Evolutionary conservation across 129 eudicot genomes (phyloP).

Genomic region (Rutidosis leptorrhynchoides): DNA sequence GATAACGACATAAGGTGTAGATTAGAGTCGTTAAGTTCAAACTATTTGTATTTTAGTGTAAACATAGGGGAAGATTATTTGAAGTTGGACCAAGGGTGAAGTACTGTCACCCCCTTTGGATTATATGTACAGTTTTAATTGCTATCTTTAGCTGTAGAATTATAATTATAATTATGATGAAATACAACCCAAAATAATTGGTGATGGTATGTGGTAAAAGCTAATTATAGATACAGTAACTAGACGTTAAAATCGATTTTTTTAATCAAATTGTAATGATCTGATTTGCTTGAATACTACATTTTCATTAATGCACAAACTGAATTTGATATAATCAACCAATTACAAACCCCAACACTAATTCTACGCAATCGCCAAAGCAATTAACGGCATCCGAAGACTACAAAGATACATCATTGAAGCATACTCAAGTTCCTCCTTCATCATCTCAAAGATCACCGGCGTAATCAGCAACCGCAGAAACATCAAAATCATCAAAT

Average conservation of each 20-base stretch:
- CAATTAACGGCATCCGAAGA: slow-evolving; percentile 29
- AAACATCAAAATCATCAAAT: slow-evolving; percentile 27
- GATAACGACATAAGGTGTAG: background rate
- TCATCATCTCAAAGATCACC: slow-evolving; percentile 18
- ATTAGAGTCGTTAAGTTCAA: background rate
- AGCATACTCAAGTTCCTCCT: slow-evolving; percentile 23
- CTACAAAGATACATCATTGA: slow-evolving; percentile 29
- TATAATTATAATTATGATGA: background rate
- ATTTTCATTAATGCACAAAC: background rate
- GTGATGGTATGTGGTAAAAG: too few species aligned
- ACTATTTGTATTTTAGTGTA: background rate
- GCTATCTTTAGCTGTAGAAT: background rate
- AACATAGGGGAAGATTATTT: background rate
- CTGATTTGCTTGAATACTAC: background rate
- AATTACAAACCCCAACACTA: slow-evolving; percentile 22
- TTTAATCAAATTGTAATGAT: background rate
- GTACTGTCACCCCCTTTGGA: background rate
- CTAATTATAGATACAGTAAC: too few species aligned
- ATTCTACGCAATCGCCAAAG: slow-evolving; percentile 17
- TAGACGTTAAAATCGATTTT: background rate
- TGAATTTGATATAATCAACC: background rate
- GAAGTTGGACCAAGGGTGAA: background rate
- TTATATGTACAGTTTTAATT: background rate
- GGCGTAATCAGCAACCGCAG: slow-evolving; percentile 25
- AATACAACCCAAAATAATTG: background rate